Base-by-base conservation (phyloP, 1,139 yeast genomes). In the Yamadazyma friedrichii region DNA sequence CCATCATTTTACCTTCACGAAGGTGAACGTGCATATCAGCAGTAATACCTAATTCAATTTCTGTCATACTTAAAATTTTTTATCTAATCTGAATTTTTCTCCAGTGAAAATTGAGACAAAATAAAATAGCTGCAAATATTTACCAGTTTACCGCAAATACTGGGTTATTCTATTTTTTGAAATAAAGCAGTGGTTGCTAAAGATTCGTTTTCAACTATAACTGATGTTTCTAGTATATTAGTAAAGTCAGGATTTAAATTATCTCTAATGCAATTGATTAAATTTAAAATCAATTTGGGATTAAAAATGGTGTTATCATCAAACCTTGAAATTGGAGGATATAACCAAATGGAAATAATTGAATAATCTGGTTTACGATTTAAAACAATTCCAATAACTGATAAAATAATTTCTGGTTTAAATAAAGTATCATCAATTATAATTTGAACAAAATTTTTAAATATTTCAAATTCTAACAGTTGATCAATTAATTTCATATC, bases 1-100 rank as follows among this genome's bases (percentile, higher is more conserved):
- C 84, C 85, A 88, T 88, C 96, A 94, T 88, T 12, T 75, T 73
- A 1, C 96, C 97, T 47, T 91, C 96, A 55, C 98, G 85, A 28
- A 94, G 77, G 59, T 93, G 99, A 39, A 93, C 98, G 58, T 93
- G 99, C 78, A 88, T 83, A 60, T 93, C 99, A 16, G 96, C 97
- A 10, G 97, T 88, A 42, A 79, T 66, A 6, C 96, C 97, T 33
- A 91, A 70, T 43, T 82, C 76, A 36, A 82, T 70, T 51, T 70
- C 72, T 36, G 47, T 36, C 30, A 42, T 43, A 9, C 10, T 33
- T 28, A 17, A 22, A 33, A 17, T 8, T 15, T 33, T 33, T 33
- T 24, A 31, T 15, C 33, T 12, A 10, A 12, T 31, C 16, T 15
- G 6, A 31, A 15, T 31, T 15, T n/a, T 20, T 20, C 24, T 20